Percentiles rank a stretch among this genome's conserved stretches.
Conservation (phyloP, 495 filamentous ascomycete genomes). For the Aspergillus wentii region DNA sequence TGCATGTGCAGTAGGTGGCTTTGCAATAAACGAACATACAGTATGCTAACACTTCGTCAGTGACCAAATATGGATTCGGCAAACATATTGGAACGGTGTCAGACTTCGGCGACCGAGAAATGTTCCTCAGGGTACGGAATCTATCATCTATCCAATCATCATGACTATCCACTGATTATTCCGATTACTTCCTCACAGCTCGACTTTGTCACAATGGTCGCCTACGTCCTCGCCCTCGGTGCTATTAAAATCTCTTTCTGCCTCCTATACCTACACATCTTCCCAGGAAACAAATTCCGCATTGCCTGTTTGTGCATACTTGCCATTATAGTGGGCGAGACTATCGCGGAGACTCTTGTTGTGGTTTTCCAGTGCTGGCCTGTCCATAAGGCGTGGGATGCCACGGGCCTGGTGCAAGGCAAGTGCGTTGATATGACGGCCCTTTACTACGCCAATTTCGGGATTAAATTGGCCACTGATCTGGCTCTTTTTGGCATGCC, state of each 20-base stretch:
- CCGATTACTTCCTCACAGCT: conserved; percentile 6
- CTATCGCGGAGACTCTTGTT: conserved; percentile 11
- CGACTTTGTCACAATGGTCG: conserved; percentile 16
- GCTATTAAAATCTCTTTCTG: conserved; percentile 21
- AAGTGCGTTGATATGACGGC: conserved; percentile 9
- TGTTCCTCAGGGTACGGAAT: conserved; percentile 17
- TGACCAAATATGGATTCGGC: conserved; percentile 20
- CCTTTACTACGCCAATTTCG: conserved; percentile 18
- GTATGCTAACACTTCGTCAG: conserved; percentile 7
- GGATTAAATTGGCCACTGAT: conserved; percentile 25
- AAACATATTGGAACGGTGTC: conserved; percentile 14
- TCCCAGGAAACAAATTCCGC: conserved; percentile 13
- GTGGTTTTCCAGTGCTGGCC: conserved; percentile 19
- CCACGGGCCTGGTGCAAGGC: conserved; percentile 8
- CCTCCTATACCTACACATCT: conserved; percentile 17
- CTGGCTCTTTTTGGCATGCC: conserved; percentile 26
- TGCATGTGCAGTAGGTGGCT: conserved; percentile 14
- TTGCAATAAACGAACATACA: not conserved
- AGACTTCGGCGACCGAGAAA: conserved; percentile 1
- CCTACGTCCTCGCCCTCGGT: conserved; percentile 14
- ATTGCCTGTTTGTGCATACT: conserved; percentile 10
- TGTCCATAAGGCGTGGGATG: conserved; percentile 19
- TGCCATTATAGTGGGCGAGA: conserved; percentile 10
- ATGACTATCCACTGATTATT: not conserved
- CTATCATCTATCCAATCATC: not conserved